A percentile compares a stretch with the other conserved stretches of the same genome.
Evolutionary conservation across 169 alveolate species (phyloP).

Genomic region (Eimeria sp.): DNA sequence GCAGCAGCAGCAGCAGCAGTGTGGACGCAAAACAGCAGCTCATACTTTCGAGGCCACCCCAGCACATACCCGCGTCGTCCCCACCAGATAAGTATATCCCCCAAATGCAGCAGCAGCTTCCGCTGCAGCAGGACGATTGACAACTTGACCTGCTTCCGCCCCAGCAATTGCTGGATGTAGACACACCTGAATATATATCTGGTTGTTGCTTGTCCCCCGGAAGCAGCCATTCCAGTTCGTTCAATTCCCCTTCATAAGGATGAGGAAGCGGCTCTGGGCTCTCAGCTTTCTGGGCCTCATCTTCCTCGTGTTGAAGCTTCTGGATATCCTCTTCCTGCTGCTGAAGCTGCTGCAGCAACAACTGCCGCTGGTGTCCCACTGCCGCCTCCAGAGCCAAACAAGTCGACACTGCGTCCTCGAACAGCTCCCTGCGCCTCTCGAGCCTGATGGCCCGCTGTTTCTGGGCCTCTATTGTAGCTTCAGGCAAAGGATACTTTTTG

Average conservation of each 20-base stretch:
- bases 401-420: slow-evolving; percentile 54
- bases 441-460: slow-evolving; percentile 78
- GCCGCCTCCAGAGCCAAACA: slow-evolving; percentile 80
- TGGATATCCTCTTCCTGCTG: neutral
- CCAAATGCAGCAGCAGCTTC: neutral
- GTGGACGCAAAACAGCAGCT: neutral
- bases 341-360: slow-evolving; percentile 78
- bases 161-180: neutral
- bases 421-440: slow-evolving; percentile 77
- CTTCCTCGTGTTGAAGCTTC: slow-evolving; percentile 42
- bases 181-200: slow-evolving; percentile 29
- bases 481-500: slow-evolving; percentile 84
- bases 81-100: neutral
- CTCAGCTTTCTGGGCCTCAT: neutral
- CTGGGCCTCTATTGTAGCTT: slow-evolving; percentile 85
- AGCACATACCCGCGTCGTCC: neutral
- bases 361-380: slow-evolving; percentile 79
- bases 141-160: neutral
- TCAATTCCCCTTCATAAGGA: slow-evolving; percentile 78
- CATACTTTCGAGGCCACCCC: neutral
- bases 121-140: neutral
- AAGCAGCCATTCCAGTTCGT: slow-evolving; percentile 43
- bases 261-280: slow-evolving; percentile 80
- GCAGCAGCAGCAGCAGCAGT: slow-evolving; percentile 3
- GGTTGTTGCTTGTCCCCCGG: slow-evolving; percentile 29